These are phyloP conservation scores for Piper longum DNA, from an alignment of 164 flowering plant species.

Conservation along the genomic window DNA sequence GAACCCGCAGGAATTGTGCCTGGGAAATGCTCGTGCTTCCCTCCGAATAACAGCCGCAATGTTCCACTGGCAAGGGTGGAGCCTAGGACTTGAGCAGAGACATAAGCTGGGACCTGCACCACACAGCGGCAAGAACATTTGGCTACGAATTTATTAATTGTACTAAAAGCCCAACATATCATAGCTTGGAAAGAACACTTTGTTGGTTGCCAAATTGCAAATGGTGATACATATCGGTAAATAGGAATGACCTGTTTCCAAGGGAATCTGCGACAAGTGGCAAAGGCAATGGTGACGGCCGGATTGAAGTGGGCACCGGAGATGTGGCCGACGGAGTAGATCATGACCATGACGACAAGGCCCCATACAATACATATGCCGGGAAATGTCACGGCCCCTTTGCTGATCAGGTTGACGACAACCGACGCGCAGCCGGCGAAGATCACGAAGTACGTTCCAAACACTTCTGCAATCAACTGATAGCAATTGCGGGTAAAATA, in stretches of 20 bases:
- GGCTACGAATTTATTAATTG: background rate
- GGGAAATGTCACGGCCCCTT: slow-evolving; percentile 30
- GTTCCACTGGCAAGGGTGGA: slow-evolving; percentile 55
- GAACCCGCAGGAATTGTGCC: slow-evolving; percentile 47
- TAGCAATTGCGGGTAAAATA: background rate
- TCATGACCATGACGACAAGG: slow-evolving; percentile 39
- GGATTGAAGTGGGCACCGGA: slow-evolving; percentile 65
- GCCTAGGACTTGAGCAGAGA: slow-evolving; percentile 41
- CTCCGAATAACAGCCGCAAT: slow-evolving; percentile 26
- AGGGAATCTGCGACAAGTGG: slow-evolving; percentile 36
- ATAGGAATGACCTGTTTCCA: slow-evolving; percentile 31
- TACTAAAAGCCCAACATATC: no score
- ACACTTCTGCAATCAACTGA: slow-evolving; percentile 41
- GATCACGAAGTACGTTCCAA: slow-evolving; percentile 42
- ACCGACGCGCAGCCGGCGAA: slow-evolving; percentile 48
- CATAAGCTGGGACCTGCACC: slow-evolving; percentile 40
- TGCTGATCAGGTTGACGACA: slow-evolving; percentile 18
- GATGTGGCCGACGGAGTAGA: slow-evolving; percentile 50
- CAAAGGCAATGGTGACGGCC: slow-evolving; percentile 53
- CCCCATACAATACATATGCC: slow-evolving; percentile 45
- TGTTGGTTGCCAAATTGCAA: background rate
- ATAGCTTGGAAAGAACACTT: background rate
- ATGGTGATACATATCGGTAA: background rate
- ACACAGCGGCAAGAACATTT: background rate
- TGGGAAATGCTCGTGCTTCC: slow-evolving; percentile 18